phyloP scores from a whole-genome alignment of 306 rosid species.

The Dalbergia oliveri region DNA sequence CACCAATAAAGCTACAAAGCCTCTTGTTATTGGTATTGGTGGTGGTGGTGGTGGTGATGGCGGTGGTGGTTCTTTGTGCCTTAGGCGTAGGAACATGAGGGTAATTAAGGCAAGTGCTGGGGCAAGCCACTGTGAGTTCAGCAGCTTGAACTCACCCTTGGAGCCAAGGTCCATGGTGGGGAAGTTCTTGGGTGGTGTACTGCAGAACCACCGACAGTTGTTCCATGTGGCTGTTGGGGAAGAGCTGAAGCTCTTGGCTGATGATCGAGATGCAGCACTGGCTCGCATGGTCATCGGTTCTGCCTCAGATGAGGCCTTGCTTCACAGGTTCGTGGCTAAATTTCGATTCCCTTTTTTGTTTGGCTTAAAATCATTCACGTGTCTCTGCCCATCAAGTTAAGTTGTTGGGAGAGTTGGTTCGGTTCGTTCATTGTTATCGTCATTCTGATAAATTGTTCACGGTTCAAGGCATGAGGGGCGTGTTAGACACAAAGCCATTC shows the following conservation, averaged over 20 bases:
- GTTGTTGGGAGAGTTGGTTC: too few species aligned
- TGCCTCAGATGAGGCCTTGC: constrained; percentile 69
- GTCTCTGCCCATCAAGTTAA: too few species aligned
- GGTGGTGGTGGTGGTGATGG: not conserved
- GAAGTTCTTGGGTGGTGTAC: constrained; percentile 64
- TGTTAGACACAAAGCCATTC: too few species aligned
- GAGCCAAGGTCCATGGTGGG: constrained; percentile 72
- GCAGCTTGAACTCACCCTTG: constrained; percentile 78
- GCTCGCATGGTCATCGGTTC: constrained; percentile 62
- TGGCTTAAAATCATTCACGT: too few species aligned
- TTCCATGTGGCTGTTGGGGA: constrained; percentile 79
- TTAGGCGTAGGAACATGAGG: not conserved
- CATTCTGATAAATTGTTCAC: too few species aligned
- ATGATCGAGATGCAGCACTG: constrained; percentile 70
- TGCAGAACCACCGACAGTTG: constrained; percentile 86
- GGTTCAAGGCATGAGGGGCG: too few species aligned
- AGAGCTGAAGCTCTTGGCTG: constrained; percentile 72
- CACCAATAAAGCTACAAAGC: not conserved
- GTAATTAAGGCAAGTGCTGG: constrained; percentile 41
- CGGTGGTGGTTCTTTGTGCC: not conserved
- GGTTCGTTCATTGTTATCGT: too few species aligned
- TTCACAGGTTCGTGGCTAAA: constrained; percentile 70
- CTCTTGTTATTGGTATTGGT: not conserved
- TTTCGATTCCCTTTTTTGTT: not conserved
- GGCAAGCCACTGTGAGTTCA: constrained; percentile 52